Base-by-base conservation (phyloP, 768 basidiomycete genomes). In the Auricularia sp. region DNA sequence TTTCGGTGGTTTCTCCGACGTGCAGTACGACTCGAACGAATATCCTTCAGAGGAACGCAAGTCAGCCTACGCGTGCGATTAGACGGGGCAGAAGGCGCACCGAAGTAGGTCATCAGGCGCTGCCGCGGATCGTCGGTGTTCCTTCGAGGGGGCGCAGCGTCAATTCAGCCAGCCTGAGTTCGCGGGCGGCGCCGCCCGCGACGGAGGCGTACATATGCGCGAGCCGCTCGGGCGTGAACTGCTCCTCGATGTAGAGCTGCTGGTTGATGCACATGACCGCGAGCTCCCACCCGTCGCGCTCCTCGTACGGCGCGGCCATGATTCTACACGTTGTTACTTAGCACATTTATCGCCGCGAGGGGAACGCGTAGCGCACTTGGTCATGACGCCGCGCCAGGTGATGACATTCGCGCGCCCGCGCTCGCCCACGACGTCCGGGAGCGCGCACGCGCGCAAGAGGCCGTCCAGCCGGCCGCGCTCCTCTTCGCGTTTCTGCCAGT, bases 11-110 rank as follows among this genome's bases (percentile, higher is more conserved):
- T 63, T 18, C 39, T 71, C 69, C n/a, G 66, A 33, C 14, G 93
- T 94, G 74, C 90, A 92, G 70, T 87, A 95, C 16, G 91, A 89
- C 73, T 95, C 93, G 68, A 95, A 95, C 0, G 92, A 83, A 73
- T 94, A 94, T 18, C 92, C 68, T 44, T 13, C 1, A 18, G 47
- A 42, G 39, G 39, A 42, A 29, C 29, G 29, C 47, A 18, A 51
- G 14, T 51, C 18, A 51, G 8, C 47, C 37, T 34, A 29, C 29
- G 29, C 29, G 29, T 29, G 29, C 29, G 29, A 29, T 29, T 0
- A 29, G 29, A 29, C 29, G 29, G 29, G 29, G 29, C 29, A 29
- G 29, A 29, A 29, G 2, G 29, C 29, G 63, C 65, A 71, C 64
- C 93, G 72, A 87, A 91, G 73, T 95, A 95, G 8, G 81, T 81